Evolutionary conservation across 2,329 filamentous ascomycete species (phyloP), one percentile per base, ranked within the genome.

Genomic region (Hirsutella rhossiliensis): DNA sequence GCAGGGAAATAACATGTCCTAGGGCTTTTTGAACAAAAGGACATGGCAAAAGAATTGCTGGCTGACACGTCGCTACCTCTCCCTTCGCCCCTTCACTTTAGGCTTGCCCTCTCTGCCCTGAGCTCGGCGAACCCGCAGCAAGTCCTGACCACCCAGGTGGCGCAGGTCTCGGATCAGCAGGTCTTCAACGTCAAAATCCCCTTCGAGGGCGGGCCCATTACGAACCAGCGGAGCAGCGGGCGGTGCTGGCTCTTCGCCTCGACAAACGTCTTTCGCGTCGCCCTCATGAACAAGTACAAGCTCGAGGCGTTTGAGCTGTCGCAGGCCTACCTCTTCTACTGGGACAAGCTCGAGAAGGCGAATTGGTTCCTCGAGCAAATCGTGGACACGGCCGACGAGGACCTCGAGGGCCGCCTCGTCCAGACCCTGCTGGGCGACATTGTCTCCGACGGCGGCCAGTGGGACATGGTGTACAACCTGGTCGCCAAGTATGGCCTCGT

Each of bases 211-310:
- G 74, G 72, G 0, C 88, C 88, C 0, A 82, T 94, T 49, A 94
- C 88, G 0, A 89, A 94, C 61, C 87, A 95, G 66, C 74, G 82
- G 30, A 76, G 76, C 8, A 88, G 83, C 2, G 88, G 87, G 8
- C 75, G 88, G 50, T 95, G 88, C 70, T 95, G 88, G 88, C 76
- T 94, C 49, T 95, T 95, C 54, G 88, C 88, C 1, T 79, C 84
- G 5, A 92, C 86, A n/a, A 94, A 94, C 54, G 81, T 94, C 45
- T 92, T 94, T 65, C 82, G 88, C 27, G 75, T 94, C n/a, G 83
- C 87, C 1, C 71, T 94, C 40, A 90, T 92, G 82, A 83, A 85
- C 63, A 82, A 82, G 55, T 84, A 94, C 62, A 77, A 80, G 50
- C 75, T 94, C 18, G 75, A 80, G 40, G 71, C 75, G 43, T 94